Conservation (phyloP, 78 protist species). For the Andalucia godoyi region DNA sequence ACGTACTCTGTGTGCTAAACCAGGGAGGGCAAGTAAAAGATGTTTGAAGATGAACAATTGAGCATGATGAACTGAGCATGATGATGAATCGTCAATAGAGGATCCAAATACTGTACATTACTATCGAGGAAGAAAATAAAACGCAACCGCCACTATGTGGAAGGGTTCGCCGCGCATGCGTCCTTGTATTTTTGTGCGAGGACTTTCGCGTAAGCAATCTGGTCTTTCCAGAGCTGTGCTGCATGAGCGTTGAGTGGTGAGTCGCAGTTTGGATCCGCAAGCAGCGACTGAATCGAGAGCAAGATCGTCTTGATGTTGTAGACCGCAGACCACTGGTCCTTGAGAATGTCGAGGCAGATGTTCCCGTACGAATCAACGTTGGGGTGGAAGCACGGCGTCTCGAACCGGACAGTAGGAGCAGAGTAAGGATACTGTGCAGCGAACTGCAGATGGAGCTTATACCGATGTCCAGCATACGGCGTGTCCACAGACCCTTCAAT, state of each 20-base stretch:
- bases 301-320: constrained; percentile 62
- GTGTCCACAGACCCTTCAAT: constrained; percentile 56
- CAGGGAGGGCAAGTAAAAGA: too few relatives aligned
- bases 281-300: constrained; percentile 63
- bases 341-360: constrained; percentile 82
- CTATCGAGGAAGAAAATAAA: too few relatives aligned
- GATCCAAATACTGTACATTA: too few relatives aligned
- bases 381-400: constrained; percentile 79
- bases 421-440: constrained; percentile 66
- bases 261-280: constrained; percentile 84
- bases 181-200: too few relatives aligned
- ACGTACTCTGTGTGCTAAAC: too few relatives aligned
- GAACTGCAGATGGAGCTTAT: constrained; percentile 55
- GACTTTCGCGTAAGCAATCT: constrained; percentile 12
- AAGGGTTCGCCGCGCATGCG: too few relatives aligned
- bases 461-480: constrained; percentile 63
- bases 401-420: constrained; percentile 76
- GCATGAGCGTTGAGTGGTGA: constrained; percentile 81
- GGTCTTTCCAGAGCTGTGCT: constrained; percentile 74
- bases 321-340: constrained; percentile 86
- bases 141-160: too few relatives aligned
- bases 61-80: too few relatives aligned
- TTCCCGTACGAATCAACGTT: constrained; percentile 74
- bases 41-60: too few relatives aligned
- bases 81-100: too few relatives aligned